Evolutionary conservation across 768 basidiomycete species (phyloP), one percentile per base, ranked within the genome.

Genomic region (Amanita rimosa): DNA sequence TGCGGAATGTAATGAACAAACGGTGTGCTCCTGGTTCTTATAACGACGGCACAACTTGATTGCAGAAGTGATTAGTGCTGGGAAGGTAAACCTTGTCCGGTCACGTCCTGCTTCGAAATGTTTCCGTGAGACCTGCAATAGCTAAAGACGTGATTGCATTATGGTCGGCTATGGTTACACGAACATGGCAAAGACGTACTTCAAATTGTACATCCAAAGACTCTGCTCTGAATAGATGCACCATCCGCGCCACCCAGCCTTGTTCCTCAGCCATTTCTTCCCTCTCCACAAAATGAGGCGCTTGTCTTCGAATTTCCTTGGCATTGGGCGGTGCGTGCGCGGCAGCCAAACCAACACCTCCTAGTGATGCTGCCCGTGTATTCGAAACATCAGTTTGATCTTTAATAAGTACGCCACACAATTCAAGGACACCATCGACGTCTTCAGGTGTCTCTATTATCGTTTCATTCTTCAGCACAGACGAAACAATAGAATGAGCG

Each of bases 231-330:
- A 98, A 96, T 27, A 98, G 63, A 70, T 99, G 96, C 2, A 98
- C 87, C 90, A 98, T 97, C 53, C 95, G 72, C 35, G 96, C 95
- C 13, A 97, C 81, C 96, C 96, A 99, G 0, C 96, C 96, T 58
- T 99, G 96, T 63, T 99, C 96, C 63, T 99, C 96, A 0, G 93
- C 94, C 70, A 93, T 74, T 60, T 98, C 95, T 61, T 94, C 89
- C 44, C 83, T 67, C 61, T 95, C 94, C 45, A 76, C 57, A 24
- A 71, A 67, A 55, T 81, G 76, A 8, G 79, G 70, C 6, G 79
- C 79, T 49, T 78, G 76, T 52, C 81, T 69, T 51, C 79, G 72
- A 42, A 64, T 58, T 39, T 77, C 76, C 53, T 73, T 71, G 19
- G 58, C 55, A 21, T 63, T 67, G 24, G 67, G 64, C 17, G 62